These are phyloP conservation scores for Trametes hirsuta DNA, from an alignment of 1,284 basidiomycete species.

Conservation along the genomic window DNA sequence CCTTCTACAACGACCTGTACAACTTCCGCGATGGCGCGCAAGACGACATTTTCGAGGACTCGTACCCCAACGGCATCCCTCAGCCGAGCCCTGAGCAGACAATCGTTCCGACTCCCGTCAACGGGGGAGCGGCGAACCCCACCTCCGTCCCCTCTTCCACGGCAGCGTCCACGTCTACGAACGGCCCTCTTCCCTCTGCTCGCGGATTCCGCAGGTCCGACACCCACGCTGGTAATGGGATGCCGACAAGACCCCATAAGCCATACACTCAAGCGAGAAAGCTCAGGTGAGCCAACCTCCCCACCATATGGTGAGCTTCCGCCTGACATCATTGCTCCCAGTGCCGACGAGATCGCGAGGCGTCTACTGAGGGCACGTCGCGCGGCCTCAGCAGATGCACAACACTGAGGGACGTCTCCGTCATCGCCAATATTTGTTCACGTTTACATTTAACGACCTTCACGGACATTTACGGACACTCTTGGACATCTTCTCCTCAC, in stretches of 20 bases:
- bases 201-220: slow-evolving; percentile 6
- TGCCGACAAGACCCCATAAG: neutral
- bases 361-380: slow-evolving; percentile 5
- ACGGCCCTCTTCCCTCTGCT: slow-evolving; percentile 5
- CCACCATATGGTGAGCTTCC: neutral
- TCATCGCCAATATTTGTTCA: neutral
- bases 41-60: slow-evolving; percentile 65
- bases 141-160: neutral
- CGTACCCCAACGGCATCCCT: slow-evolving; percentile 33
- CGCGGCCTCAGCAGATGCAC: neutral
- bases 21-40: slow-evolving; percentile 64
- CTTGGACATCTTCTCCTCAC: too few relatives aligned
- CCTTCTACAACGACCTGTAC: slow-evolving; percentile 62
- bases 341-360: slow-evolving; percentile 4
- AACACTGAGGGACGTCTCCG: neutral
- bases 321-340: neutral
- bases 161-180: neutral
- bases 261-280: slow-evolving; percentile 4
- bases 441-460: too few relatives aligned
- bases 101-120: slow-evolving; percentile 21
- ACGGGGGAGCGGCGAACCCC: neutral
- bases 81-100: slow-evolving; percentile 26
- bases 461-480: too few relatives aligned
- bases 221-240: neutral
- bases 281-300: neutral